Conservation (phyloP, 805 yeast genomes). For the Maudiozyma serrabonitensis region DNA sequence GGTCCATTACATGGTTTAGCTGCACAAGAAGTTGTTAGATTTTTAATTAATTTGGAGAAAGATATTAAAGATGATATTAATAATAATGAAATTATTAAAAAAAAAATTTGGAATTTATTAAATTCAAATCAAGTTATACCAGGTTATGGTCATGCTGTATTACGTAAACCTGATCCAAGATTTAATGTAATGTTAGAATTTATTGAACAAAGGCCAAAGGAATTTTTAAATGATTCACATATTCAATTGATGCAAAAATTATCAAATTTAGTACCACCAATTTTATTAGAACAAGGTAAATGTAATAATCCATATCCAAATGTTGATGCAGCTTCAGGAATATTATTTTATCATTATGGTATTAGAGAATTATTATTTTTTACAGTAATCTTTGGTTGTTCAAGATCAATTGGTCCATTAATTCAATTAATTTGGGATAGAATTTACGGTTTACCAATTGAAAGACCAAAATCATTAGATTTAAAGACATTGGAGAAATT, state of each 20-base stretch:
- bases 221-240: slow-evolving; percentile 53
- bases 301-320: slow-evolving; percentile 82
- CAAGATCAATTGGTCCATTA: slow-evolving; percentile 71
- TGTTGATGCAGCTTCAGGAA: slow-evolving; percentile 74
- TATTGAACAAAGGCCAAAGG: slow-evolving; percentile 42
- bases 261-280: slow-evolving; percentile 65
- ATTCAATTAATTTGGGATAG: slow-evolving; percentile 76
- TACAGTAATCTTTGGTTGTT: slow-evolving; percentile 76
- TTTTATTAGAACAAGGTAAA: slow-evolving; percentile 69
- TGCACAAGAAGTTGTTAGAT: slow-evolving; percentile 74
- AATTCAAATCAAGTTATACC: slow-evolving; percentile 68
- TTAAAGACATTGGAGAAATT: slow-evolving; percentile 10
- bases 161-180: slow-evolving; percentile 76
- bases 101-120: slow-evolving; percentile 61
- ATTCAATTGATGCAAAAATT: slow-evolving; percentile 58
- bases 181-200: slow-evolving; percentile 65
- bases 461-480: slow-evolving; percentile 54
- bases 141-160: slow-evolving; percentile 83
- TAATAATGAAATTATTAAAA: slow-evolving; percentile 40
- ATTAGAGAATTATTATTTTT: slow-evolving; percentile 62
- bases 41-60: slow-evolving; percentile 50
- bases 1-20: slow-evolving; percentile 85
- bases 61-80: slow-evolving; percentile 19
- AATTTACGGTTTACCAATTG: slow-evolving; percentile 67
- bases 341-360: slow-evolving; percentile 71